phyloP scores from a whole-genome alignment of 768 basidiomycete genomes.

The Suillus occidentalis region DNA sequence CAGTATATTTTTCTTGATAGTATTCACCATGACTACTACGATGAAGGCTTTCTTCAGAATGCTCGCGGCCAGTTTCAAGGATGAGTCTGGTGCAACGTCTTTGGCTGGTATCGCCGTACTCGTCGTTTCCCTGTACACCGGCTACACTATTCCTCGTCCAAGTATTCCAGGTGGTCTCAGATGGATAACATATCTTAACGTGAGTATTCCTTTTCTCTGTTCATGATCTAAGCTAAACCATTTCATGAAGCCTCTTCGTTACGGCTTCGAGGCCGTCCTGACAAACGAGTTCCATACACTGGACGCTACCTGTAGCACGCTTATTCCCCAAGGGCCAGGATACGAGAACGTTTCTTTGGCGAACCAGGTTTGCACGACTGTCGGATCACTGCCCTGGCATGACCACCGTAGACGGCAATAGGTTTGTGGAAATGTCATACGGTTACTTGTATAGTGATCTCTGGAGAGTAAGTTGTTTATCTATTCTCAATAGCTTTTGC shows the following conservation, averaged over 20 bases:
- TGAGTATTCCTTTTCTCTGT: conserved; percentile 37
- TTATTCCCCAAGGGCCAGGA: conserved; percentile 33
- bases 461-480: conserved; percentile 39
- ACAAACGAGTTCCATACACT: conserved; percentile 50
- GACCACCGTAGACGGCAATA: conserved; percentile 40
- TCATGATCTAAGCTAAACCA: conserved; percentile 23
- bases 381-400: conserved; percentile 42
- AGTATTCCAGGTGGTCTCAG: conserved; percentile 15
- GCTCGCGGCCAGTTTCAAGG: conserved; percentile 53
- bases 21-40: conserved; percentile 52
- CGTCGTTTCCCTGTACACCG: conserved; percentile 43
- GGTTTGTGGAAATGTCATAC: conserved; percentile 37
- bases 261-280: conserved; percentile 31
- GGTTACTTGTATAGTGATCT: conserved; percentile 28
- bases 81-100: conserved; percentile 49
- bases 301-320: conserved; percentile 35
- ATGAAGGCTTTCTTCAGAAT: conserved; percentile 78
- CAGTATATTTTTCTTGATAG: conserved; percentile 58
- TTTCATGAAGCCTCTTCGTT: conserved; percentile 35
- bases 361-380: conserved; percentile 45
- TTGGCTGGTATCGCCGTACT: conserved; percentile 35
- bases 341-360: conserved; percentile 32
- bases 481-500: background rate
- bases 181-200: conserved; percentile 23
- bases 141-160: conserved; percentile 32